These are phyloP conservation scores for Yueomyces sinensis DNA, from an alignment of 805 yeast species.

Conservation along the genomic window DNA sequence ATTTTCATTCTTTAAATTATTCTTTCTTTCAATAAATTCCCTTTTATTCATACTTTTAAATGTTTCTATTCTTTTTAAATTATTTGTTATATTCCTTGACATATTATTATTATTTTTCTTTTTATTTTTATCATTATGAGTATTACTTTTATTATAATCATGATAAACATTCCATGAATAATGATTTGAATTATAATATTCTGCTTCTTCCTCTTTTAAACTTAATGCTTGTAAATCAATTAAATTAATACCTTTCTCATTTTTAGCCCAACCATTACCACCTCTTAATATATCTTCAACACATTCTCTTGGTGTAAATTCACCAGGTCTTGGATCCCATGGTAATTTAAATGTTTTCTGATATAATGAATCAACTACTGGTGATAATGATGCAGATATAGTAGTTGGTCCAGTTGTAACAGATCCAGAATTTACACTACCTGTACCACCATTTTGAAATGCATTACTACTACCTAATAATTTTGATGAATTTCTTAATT, in stretches of 20 bases:
- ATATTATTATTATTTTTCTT: not conserved
- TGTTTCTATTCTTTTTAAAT: not conserved
- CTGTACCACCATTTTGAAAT: too few relatives aligned
- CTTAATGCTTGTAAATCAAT: constrained; percentile 57
- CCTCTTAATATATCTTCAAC: constrained; percentile 64
- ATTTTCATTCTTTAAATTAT: constrained; percentile 6
- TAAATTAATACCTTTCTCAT: constrained; percentile 24
- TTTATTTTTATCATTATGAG: constrained; percentile 2
- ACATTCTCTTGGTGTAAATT: constrained; percentile 56
- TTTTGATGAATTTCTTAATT: not conserved
- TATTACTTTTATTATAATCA: not conserved
- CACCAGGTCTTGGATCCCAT: constrained; percentile 46
- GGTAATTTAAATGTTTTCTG: constrained; percentile 42
- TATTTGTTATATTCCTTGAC: not conserved
- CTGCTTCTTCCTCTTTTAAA: constrained; percentile 27
- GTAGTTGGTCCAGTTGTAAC: constrained; percentile 9
- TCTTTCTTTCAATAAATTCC: constrained; percentile 17
- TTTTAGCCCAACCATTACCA: constrained; percentile 52
- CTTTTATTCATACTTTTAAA: constrained; percentile 13
- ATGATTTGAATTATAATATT: constrained; percentile 4
- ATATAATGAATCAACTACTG: constrained; percentile 36
- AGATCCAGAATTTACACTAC: not conserved
- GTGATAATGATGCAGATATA: constrained; percentile 29
- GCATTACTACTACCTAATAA: not conserved
- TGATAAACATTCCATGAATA: not conserved